Conservation (phyloP, 345 rosid species). For the Cardamine occulta region DNA sequence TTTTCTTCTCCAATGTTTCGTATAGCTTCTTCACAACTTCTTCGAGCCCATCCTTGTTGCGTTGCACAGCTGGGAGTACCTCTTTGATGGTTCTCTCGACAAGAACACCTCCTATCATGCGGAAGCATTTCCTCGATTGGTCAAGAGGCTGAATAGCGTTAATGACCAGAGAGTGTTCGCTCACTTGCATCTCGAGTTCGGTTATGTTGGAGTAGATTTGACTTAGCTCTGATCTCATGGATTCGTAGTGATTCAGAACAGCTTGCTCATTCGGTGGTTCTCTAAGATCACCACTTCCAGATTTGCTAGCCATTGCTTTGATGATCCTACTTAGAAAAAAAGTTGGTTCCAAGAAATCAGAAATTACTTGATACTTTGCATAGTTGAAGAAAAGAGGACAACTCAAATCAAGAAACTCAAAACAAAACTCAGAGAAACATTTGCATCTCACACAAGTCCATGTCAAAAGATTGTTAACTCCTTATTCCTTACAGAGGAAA, state of each 20-base stretch:
- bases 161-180: constrained; percentile 85
- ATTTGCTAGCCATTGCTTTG: constrained; percentile 61
- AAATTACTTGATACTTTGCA: not conserved
- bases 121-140: constrained; percentile 78
- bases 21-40: constrained; percentile 82
- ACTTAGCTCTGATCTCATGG: constrained; percentile 77
- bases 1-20: constrained; percentile 84
- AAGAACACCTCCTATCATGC: constrained; percentile 93
- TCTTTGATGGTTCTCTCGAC: constrained; percentile 94
- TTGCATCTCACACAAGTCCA: no score
- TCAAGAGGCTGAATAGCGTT: constrained; percentile 90
- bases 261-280: constrained; percentile 76
- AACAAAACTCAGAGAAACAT: not conserved
- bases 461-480: no score
- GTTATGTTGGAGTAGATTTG: constrained; percentile 93
- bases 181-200: constrained; percentile 93
- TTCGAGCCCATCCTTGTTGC: constrained; percentile 93
- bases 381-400: not conserved
- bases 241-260: constrained; percentile 66
- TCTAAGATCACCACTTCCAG: constrained; percentile 49
- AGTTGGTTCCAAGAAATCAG: not conserved
- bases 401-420: not conserved
- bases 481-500: no score
- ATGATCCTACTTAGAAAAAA: constrained; percentile 30
- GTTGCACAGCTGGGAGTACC: constrained; percentile 91